phyloP scores from a whole-genome alignment of 2,329 filamentous ascomycete species.

The Ascochyta lentis region DNA sequence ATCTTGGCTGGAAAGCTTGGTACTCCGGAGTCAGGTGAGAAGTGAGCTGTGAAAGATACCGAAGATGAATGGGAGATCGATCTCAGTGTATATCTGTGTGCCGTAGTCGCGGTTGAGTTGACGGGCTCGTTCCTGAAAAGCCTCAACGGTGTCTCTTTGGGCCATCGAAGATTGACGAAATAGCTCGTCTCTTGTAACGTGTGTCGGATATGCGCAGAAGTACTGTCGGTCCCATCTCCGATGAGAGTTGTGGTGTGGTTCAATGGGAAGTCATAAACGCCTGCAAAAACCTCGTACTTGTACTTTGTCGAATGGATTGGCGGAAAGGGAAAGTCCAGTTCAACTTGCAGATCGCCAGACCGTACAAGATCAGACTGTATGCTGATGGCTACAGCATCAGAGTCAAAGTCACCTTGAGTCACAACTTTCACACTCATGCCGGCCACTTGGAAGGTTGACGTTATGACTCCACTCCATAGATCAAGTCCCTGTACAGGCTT shows the following conservation, averaged over 20 bases:
- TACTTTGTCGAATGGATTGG: conserved; percentile 40
- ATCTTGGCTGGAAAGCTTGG: conserved; percentile 32
- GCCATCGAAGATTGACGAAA: conserved; percentile 51
- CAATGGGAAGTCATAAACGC: conserved; percentile 56
- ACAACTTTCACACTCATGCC: conserved; percentile 51
- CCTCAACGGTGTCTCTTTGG: conserved; percentile 41
- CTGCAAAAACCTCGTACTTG: conserved; percentile 55
- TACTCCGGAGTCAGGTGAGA: conserved; percentile 33
- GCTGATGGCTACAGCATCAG: conserved; percentile 54
- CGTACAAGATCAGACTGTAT: conserved; percentile 54
- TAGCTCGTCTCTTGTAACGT: conserved; percentile 54
- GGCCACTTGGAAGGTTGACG: conserved; percentile 54
- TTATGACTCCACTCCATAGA: conserved; percentile 57
- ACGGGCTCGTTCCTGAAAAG: conserved; percentile 47
- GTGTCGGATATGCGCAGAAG: conserved; percentile 53
- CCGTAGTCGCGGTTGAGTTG: conserved; percentile 50
- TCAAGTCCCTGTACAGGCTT: conserved; percentile 52
- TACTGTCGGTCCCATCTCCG: conserved; percentile 28
- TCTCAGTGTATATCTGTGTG: conserved; percentile 35
- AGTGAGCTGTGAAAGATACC: conserved; percentile 32
- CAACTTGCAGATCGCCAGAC: conserved; percentile 51
- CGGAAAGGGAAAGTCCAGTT: conserved; percentile 60
- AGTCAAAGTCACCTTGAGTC: conserved; percentile 55
- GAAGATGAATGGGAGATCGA: conserved; percentile 10
- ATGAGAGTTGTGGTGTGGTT: conserved; percentile 53